Conservation (phyloP, 2,329 filamentous ascomycete species). For the Ophiostoma angusticollis region DNA sequence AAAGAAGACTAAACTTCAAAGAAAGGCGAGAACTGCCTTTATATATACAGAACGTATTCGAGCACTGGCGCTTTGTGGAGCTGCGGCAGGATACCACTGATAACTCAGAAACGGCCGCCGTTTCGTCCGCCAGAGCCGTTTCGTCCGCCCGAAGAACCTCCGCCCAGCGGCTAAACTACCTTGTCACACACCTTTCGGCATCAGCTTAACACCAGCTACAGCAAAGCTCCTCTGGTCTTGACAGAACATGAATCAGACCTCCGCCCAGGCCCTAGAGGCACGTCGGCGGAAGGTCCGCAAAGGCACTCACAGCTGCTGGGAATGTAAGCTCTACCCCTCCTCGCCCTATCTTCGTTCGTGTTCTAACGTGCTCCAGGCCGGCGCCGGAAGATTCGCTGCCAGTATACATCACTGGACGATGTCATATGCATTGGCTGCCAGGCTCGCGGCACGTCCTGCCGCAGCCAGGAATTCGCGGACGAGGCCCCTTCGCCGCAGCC, state of each 20-base stretch:
- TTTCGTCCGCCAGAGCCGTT: too few relatives aligned
- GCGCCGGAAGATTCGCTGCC: conserved; percentile 36
- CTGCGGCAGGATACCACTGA: too few relatives aligned
- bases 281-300: conserved; percentile 35
- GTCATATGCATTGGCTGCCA: conserved; percentile 31
- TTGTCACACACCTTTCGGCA: too few relatives aligned
- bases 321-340: conserved; percentile 27
- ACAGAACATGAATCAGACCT: conserved; percentile 4
- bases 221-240: too few relatives aligned
- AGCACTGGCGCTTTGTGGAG: too few relatives aligned
- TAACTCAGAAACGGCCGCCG: too few relatives aligned
- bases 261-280: conserved; percentile 14
- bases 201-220: too few relatives aligned
- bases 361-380: conserved; percentile 18
- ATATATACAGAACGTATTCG: too few relatives aligned
- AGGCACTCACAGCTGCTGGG: conserved; percentile 43
- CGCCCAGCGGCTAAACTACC: too few relatives aligned
- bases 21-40: too few relatives aligned
- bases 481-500: conserved; percentile 16
- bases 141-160: too few relatives aligned
- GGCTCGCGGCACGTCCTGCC: conserved; percentile 26
- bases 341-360: conserved; percentile 3
- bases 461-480: conserved; percentile 33
- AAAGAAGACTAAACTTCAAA: not conserved
- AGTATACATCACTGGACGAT: conserved; percentile 26